Evolutionary conservation across 2,329 filamentous ascomycete genomes (phyloP), one percentile per base, ranked within the genome.

Genomic region (Ploettnerulaceae sp.): DNA sequence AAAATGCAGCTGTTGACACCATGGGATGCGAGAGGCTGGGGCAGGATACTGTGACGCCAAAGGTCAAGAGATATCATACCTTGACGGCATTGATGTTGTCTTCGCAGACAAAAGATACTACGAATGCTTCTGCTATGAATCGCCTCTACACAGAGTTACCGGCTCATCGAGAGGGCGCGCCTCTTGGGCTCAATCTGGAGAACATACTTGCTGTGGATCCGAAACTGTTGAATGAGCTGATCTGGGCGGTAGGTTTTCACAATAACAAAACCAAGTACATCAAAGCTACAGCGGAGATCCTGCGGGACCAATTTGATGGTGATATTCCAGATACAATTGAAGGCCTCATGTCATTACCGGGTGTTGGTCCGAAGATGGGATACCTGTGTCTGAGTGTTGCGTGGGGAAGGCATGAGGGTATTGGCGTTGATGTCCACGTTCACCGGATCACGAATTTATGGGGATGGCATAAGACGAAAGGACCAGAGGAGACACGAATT

Each of bases 11-110:
- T 0, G 93, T 98, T 8, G 93, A 98, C 66, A 97, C 91, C 0
- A 96, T 97, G 90, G 93, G 93, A 8, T 98, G 93, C 67, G 89
- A 89, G 67, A 77, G 79, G 6, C 73, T 93, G 7, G 86, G 86
- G 2, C 70, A 78, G 45, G 69, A 74, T 37, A 66, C 60, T 0
- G 70, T 69, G 1, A 64, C 65, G 14, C 67, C 68, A 1, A 65
- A 71, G 45, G 77, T 84, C 48, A 75, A 76, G 58, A 71, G 84
- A 7, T 84, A 84, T 50, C 84, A 87, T 52, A 86, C 81, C 0
- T 70, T 88, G 12, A 71, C 84, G 17, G 74, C 82, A 0, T 66
- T 88, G 48, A 87, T 88, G 84, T 69, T 88, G 42, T 84, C 79
- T 14, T 82, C 77, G 3, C 84, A 88, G 63, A 88, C 84, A 8